Evolutionary conservation across 2,329 filamentous ascomycete genomes (phyloP), one percentile per base, ranked within the genome.

Genomic region (Bipolaris cookei): DNA sequence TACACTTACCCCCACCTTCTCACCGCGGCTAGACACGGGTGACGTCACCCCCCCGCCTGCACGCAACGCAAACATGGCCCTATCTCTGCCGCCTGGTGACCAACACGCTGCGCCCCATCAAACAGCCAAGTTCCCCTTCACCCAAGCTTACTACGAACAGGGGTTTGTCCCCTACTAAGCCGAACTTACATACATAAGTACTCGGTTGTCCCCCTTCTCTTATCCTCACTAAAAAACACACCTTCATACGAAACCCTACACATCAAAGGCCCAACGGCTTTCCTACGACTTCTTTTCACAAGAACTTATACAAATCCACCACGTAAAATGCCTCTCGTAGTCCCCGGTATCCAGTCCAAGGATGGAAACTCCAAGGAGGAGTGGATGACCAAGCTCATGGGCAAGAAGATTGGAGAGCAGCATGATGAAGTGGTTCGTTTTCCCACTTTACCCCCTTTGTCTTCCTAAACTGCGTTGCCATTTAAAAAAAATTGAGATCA

Each of bases 371-470:
- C 66, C 20, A 69, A 74, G 52, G 59, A 75, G 10, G 73, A 81
- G 53, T 83, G 81, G 81, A 71, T 73, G 69, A 76, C 72, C 64
- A 78, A 82, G 75, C 74, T 83, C 20, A 76, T 79, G 67, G 81
- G 81, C 63, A 83, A 83, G 79, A 82, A 82, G 70, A 68, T 83
- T 35, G 81, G 81, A 11, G 81, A 83, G 13, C 53, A 58, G 25
- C 76, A 76, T 38, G 75, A 81, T 56, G 77, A 82, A 60, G 76
- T 77, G 18, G 81, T 81, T 68, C 18, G 72, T 68, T 14, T 35
- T n/a, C 13, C 13, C n/a, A 23, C 20, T 37, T 8, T 39, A 35
- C 42, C 10, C 25, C 8, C 28, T 10, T 21, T 30, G 28, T 16
- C n/a, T n/a, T n/a, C n/a, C n/a, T n/a, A n/a, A n/a, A n/a, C n/a